Evolutionary conservation across 1,284 basidiomycete genomes (phyloP).

Genomic region (Naganishia sp.): DNA sequence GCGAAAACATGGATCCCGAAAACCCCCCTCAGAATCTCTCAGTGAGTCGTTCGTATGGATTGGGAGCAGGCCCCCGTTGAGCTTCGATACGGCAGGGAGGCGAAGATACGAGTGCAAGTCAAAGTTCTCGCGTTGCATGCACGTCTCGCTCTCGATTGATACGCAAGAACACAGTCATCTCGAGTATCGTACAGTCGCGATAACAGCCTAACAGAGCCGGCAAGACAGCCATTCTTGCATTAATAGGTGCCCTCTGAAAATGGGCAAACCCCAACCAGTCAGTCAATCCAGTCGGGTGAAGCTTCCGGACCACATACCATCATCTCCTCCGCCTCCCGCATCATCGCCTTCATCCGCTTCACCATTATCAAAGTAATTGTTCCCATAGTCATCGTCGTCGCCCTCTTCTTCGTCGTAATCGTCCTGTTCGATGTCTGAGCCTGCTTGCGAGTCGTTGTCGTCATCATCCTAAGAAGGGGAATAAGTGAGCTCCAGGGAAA

Average conservation of each 20-base stretch:
- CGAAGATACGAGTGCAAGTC: too few relatives aligned
- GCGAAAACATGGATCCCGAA: too few relatives aligned
- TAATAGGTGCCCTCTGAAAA: not conserved
- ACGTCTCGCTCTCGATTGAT: too few relatives aligned
- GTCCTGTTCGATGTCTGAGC: constrained; percentile 43
- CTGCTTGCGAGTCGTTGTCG: constrained; percentile 35
- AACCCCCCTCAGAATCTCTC: too few relatives aligned
- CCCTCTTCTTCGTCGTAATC: constrained; percentile 51
- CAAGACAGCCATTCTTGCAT: not conserved
- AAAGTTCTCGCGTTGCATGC: too few relatives aligned
- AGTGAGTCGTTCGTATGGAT: too few relatives aligned
- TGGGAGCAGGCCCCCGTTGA: too few relatives aligned
- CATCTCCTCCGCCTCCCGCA: constrained; percentile 48
- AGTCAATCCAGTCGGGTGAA: not conserved
- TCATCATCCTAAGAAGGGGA: constrained; percentile 35
- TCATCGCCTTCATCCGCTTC: constrained; percentile 50
- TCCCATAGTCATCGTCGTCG: constrained; percentile 54
- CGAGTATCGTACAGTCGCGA: too few relatives aligned
- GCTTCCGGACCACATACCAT: constrained; percentile 21
- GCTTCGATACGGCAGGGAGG: too few relatives aligned
- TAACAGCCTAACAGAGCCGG: too few relatives aligned
- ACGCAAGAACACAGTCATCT: too few relatives aligned
- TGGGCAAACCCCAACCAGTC: not conserved
- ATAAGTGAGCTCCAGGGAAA: not conserved
- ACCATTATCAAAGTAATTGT: constrained; percentile 55